phyloP scores from a whole-genome alignment of 805 yeast genomes.

The Komagataella kurtzmanii region DNA sequence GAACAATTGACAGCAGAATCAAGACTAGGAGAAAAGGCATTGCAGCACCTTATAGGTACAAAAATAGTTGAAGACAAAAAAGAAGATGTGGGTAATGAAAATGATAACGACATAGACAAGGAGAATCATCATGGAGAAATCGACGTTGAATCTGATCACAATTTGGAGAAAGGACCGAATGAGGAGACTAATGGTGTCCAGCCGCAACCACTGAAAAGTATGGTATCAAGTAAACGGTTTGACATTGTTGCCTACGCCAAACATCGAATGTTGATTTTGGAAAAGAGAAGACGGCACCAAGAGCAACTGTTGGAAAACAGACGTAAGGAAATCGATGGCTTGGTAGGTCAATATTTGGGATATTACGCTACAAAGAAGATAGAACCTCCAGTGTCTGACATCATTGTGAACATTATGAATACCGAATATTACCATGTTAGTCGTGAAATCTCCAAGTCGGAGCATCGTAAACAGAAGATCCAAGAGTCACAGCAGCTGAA shows the following conservation, averaged over 20 bases:
- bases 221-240: slow-evolving; percentile 16
- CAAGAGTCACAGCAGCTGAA: slow-evolving; percentile 14
- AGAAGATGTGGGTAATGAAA: slow-evolving; percentile 8
- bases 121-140: slow-evolving; percentile 2
- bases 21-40: slow-evolving; percentile 63
- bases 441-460: slow-evolving; percentile 16
- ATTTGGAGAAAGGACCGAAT: neutral
- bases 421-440: slow-evolving; percentile 10
- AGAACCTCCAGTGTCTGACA: slow-evolving; percentile 8
- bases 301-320: slow-evolving; percentile 19
- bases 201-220: neutral
- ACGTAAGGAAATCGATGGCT: slow-evolving; percentile 17
- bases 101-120: slow-evolving; percentile 14
- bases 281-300: slow-evolving; percentile 18
- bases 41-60: slow-evolving; percentile 36
- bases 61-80: neutral
- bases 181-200: slow-evolving; percentile 1
- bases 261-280: slow-evolving; percentile 25
- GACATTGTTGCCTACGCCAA: slow-evolving; percentile 48
- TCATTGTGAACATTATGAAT: slow-evolving; percentile 7
- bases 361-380: slow-evolving; percentile 12
- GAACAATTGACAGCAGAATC: slow-evolving; percentile 72
- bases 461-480: slow-evolving; percentile 15
- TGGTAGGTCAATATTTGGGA: slow-evolving; percentile 17
- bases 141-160: slow-evolving; percentile 1